A percentile compares a stretch with the other conserved stretches of the same genome.
These are phyloP conservation scores for Arthrobotrys sinensis DNA, from an alignment of 2,329 filamentous ascomycete species.

Conservation along the genomic window DNA sequence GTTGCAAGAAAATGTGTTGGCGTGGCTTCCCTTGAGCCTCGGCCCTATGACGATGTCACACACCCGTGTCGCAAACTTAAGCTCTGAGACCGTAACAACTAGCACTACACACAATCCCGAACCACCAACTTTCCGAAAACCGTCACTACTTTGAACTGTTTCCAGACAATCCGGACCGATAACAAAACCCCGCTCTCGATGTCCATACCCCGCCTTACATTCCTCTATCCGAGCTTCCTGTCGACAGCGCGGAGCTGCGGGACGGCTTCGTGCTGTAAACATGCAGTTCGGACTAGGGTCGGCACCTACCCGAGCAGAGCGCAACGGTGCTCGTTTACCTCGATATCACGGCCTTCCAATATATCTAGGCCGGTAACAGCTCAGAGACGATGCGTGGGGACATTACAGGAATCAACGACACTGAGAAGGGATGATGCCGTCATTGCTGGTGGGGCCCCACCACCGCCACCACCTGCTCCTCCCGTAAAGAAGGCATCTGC, in stretches of 20 bases:
- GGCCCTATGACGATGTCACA: conserved; percentile 55
- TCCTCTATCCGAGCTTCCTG: conserved; percentile 58
- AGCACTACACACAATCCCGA: background rate
- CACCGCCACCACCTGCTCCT: conserved; percentile 18
- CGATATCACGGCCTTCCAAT: conserved; percentile 38
- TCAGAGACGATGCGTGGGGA: conserved; percentile 46
- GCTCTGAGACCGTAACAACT: background rate
- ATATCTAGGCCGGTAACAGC: conserved; percentile 11
- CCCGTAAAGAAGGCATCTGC: conserved; percentile 9
- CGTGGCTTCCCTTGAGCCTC: conserved; percentile 45
- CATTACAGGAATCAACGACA: conserved; percentile 36
- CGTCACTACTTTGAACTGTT: background rate
- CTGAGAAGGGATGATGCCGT: conserved; percentile 40
- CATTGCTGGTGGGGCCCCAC: conserved; percentile 22
- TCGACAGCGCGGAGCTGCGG: conserved; percentile 54
- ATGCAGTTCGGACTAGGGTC: conserved; percentile 48
- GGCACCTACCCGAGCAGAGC: conserved; percentile 42
- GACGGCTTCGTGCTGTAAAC: conserved; percentile 46
- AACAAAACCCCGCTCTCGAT: conserved; percentile 21
- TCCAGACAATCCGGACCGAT: background rate
- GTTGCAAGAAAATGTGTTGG: conserved; percentile 47
- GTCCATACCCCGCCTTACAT: conserved; percentile 57
- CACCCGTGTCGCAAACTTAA: conserved; percentile 41
- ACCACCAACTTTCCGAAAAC: conserved; percentile 6
- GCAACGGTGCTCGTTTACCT: conserved; percentile 52